Evolutionary conservation across 2,329 filamentous ascomycete genomes (phyloP).

Genomic region (Diaporthe sp.): DNA sequence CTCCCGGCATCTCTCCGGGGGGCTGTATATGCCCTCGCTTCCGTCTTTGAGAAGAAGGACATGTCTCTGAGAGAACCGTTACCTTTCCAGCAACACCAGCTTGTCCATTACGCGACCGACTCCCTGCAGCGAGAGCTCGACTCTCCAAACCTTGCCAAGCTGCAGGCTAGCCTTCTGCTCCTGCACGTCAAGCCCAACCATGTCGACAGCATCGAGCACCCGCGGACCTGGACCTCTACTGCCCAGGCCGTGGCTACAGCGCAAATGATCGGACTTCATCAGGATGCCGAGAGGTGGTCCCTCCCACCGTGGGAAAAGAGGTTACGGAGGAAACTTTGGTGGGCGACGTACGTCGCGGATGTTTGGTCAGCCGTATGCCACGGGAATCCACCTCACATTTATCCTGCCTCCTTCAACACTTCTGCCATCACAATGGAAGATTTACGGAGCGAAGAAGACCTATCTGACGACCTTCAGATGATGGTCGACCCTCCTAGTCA

Average conservation of each 20-base stretch:
- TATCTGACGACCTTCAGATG: background rate
- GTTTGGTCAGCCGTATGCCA: conserved; percentile 1
- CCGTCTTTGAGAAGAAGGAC: background rate
- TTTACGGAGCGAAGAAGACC: background rate
- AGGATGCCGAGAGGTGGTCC: background rate
- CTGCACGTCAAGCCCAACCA: background rate
- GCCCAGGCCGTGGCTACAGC: background rate
- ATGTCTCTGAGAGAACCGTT: background rate
- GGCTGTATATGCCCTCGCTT: background rate
- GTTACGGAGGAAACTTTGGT: background rate
- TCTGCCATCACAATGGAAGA: background rate
- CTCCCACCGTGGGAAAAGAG: background rate
- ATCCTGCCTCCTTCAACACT: background rate
- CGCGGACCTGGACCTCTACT: background rate
- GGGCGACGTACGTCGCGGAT: background rate
- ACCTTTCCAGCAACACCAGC: background rate
- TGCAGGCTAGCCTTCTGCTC: background rate
- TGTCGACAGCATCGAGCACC: background rate
- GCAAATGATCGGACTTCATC: background rate
- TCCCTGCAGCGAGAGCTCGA: background rate
- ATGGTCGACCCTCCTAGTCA: background rate
- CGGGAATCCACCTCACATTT: background rate
- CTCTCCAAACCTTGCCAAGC: background rate
- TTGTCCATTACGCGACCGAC: background rate
- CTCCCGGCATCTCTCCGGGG: background rate